Conservation (phyloP, 2,329 filamentous ascomycete species). For the Apiospora sp. region DNA sequence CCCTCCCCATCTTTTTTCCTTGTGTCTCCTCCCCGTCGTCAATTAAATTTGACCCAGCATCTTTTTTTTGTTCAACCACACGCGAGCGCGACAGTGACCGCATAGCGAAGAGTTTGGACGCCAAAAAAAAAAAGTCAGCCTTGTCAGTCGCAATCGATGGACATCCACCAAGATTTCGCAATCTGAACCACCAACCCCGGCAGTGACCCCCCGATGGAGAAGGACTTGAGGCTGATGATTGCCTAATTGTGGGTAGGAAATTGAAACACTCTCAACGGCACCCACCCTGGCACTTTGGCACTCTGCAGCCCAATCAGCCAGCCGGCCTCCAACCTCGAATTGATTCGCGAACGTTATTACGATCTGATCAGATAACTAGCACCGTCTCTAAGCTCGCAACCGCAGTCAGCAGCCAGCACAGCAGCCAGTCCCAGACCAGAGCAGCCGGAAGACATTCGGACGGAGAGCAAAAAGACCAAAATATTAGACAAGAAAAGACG, state of each 20-base stretch:
- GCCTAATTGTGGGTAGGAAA: slow-evolving; percentile 22
- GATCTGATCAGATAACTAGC: slow-evolving; percentile 11
- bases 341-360: slow-evolving; percentile 13
- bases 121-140: slow-evolving; percentile 2
- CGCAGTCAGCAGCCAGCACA: not conserved
- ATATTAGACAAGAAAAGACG: slow-evolving; percentile 4
- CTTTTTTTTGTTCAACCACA: slow-evolving; percentile 15
- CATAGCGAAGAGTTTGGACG: not conserved
- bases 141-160: slow-evolving; percentile 2
- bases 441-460: not conserved
- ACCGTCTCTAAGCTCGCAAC: slow-evolving; percentile 15
- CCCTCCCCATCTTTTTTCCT: slow-evolving; percentile 18
- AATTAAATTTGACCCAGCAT: slow-evolving; percentile 14
- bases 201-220: not conserved
- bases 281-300: slow-evolving; percentile 12
- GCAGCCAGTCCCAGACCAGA: not conserved
- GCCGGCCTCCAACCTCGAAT: slow-evolving; percentile 18
- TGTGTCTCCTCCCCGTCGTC: slow-evolving; percentile 14
- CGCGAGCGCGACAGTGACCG: slow-evolving; percentile 8
- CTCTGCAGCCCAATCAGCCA: slow-evolving; percentile 17
- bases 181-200: slow-evolving; percentile 16
- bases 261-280: slow-evolving; percentile 20
- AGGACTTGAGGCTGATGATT: slow-evolving; percentile 20
- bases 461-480: not conserved
- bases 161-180: slow-evolving; percentile 18